Evolutionary conservation across 2,329 filamentous ascomycete genomes (phyloP), one percentile per base, ranked within the genome.

Genomic region (Nannizzia gypsea): DNA sequence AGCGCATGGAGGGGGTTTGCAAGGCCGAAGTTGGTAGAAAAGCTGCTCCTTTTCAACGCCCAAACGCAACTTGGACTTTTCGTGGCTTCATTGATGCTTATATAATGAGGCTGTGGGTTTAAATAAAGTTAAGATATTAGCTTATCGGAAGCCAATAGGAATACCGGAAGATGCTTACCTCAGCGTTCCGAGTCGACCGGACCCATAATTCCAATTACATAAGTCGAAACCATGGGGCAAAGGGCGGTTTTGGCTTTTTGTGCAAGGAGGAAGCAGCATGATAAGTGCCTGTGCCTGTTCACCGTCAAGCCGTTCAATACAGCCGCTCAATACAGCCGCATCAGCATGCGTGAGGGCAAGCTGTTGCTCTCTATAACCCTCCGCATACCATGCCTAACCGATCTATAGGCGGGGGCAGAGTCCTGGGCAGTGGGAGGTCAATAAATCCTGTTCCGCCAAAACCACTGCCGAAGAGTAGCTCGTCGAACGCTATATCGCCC

Each of bases 341-440:
- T 6, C 54, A 40, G 54, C 54, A 56, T 56, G 54, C 28, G 28
- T 40, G 36, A 24, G 54, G 28, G 54, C 28, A 24, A 36, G 17
- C 22, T 56, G 54, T 22, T 24, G 17, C 54, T 22, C 28, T 28
- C 17, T 62, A 63, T 13, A 62, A 22, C 54, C 31, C 54, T 56
- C 54, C 28, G 36, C 63, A 63, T 20, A 62, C 28, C 73, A 95
- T 95, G 90, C 87, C 90, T 68, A 82, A 82, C 74, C 85, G 89
- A 78, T 91, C 88, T 79, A 82, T 96, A 73, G 92, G 92, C 75
- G 91, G 92, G 76, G 92, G 92, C 73, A 85, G 92, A 77, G 86
- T 96, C 70, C 79, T 96, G 68, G 92, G 92, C 69, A 95, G 82
- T 76, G 90, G 89, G 68, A 90, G 87, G 74, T 85, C 87, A 68